Evolutionary conservation across 176 grass and related monocot genomes (phyloP).

Genomic region (Alopecurus myosuroides): DNA sequence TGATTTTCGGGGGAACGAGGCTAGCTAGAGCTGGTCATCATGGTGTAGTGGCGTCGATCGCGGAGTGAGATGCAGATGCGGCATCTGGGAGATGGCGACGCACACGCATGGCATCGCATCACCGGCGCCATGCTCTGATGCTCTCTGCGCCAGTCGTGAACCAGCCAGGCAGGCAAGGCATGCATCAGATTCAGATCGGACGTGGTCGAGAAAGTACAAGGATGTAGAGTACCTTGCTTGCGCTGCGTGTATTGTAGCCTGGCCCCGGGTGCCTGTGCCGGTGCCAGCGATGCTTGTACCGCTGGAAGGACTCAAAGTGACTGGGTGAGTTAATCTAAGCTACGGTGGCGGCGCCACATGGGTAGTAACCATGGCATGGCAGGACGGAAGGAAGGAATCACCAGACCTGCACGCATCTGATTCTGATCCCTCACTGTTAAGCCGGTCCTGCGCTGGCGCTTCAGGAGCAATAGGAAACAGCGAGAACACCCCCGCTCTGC

Average conservation of each 20-base stretch:
- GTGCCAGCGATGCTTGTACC: background rate
- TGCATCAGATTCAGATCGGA: constrained; percentile 33
- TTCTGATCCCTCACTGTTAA: background rate
- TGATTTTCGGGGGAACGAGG: background rate
- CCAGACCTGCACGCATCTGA: background rate
- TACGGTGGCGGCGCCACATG: background rate
- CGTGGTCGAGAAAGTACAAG: background rate
- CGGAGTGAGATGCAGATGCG: background rate
- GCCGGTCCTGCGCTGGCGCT: background rate
- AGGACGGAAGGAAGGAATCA: background rate
- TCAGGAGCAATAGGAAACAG: background rate
- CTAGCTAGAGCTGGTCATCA: background rate
- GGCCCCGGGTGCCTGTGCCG: background rate
- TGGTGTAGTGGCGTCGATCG: background rate
- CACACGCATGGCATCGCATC: constrained; percentile 7
- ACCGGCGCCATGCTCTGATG: background rate
- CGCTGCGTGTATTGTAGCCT: background rate
- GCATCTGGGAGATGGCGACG: background rate
- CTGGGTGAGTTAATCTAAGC: background rate
- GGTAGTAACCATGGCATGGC: too few species aligned
- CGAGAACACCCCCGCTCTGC: background rate
- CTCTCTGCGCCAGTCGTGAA: background rate
- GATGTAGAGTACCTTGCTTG: background rate
- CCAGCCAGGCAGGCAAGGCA: background rate
- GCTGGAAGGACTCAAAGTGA: background rate